Base-by-base conservation (phyloP, 164 flowering plant genomes). In the Nelumbo lutea region DNA sequence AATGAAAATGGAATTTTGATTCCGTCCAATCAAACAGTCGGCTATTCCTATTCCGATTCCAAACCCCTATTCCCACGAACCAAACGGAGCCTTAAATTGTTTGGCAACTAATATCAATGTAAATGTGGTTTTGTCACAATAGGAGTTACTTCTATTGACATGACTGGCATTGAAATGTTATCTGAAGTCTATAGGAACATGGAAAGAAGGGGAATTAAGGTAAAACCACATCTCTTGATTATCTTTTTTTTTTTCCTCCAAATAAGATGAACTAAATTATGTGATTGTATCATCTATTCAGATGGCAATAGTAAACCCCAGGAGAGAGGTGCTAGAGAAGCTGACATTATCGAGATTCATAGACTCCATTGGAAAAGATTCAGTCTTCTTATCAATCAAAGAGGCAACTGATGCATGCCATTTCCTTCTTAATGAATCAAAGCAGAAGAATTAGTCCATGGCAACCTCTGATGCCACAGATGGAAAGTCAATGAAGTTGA, bases 91-190 rank as follows among this genome's bases (percentile, higher is more conserved):
- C 11, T 40, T 44, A 58, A 11, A 13, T 71, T 56, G 14, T 43
- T 7, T 1, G 11, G 11, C 3, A 13, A 50, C 2, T 3, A 50
- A 50, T 3, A 8, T 13, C 11, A 50, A 50, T 50, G 8, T 50
- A 50, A 9, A 6, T 50, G 53, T 50, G 53, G 53, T 53, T 68
- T 40, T 48, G 45, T 38, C 10, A 48, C 0, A 71, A 27, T 50
- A 91, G 96, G 89, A 45, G 91, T 90, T 61, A 71, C 90, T 57
- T 62, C 88, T 15, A 87, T 92, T 46, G 98, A 92, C 76, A 75
- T 74, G 57, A 85, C 86, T 1, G 98, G 98, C 52, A 79, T 92
- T 9, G 89, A 82, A 65, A 75, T 86, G 46, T 53, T 92, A 6
- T 1, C 40, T 0, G 98, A 90, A 67, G 38, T 89, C 8, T 65